phyloP scores from a whole-genome alignment of 2,329 filamentous ascomycete species.

The Hypocrella siamensis region DNA sequence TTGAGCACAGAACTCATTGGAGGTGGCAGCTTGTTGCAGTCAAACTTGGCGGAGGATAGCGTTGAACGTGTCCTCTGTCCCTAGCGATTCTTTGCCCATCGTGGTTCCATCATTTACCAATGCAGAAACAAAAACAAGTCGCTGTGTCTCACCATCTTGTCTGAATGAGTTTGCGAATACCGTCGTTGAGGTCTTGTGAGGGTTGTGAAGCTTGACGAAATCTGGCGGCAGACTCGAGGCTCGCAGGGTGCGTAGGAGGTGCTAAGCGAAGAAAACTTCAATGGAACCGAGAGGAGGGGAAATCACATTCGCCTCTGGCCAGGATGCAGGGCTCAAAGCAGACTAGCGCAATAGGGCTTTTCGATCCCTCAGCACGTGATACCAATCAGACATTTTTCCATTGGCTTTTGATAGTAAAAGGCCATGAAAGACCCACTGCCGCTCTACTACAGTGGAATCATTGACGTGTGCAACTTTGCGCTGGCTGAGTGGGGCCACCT shows the following conservation, averaged over 20 bases:
- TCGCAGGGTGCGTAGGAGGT: conserved; percentile 31
- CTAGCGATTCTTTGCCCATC: conserved; percentile 2
- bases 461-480: no score
- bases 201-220: conserved; percentile 32
- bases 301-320: conserved; percentile 17
- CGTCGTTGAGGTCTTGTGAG: conserved; percentile 30
- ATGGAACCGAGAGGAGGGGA: conserved; percentile 20
- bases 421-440: no score
- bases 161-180: conserved; percentile 32
- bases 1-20: no score
- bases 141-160: conserved; percentile 51
- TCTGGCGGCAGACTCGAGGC: conserved; percentile 40
- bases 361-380: conserved; percentile 21
- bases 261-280: conserved; percentile 34
- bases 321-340: conserved; percentile 20
- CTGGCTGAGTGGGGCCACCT: no score
- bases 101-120: conserved; percentile 6
- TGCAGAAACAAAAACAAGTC: conserved; percentile 7
- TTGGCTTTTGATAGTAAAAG: no score
- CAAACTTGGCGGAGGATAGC: not conserved
- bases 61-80: not conserved
- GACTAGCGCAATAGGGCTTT: conserved; percentile 23
- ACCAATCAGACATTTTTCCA: conserved; percentile 1
- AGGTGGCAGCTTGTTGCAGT: not conserved
- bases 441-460: no score